Percentiles rank a stretch among this genome's conserved stretches.
Evolutionary conservation across 169 alveolate genomes (phyloP).

Genomic region (Hepatocystis sp.): DNA sequence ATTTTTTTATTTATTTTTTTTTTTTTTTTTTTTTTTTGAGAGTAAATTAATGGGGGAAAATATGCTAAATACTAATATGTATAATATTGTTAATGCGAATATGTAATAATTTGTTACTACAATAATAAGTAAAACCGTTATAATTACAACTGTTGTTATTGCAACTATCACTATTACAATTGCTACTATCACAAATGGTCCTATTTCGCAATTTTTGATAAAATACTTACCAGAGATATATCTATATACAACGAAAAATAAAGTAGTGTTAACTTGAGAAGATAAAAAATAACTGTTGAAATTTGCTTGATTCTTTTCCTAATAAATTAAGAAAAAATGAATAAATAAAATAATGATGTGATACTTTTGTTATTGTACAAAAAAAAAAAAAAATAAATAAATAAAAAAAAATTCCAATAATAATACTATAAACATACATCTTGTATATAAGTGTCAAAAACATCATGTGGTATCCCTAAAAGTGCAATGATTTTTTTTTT

Average conservation of each 20-base stretch:
- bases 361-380: neutral
- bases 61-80: no score
- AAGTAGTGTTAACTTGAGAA: conserved; percentile 43
- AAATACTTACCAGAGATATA: conserved; percentile 22
- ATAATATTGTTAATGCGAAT: no score
- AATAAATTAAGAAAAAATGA: neutral
- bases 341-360: conserved; percentile 1
- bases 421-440: conserved; percentile 14
- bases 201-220: no score
- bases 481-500: conserved; percentile 35
- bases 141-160: no score
- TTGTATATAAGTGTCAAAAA: conserved; percentile 18
- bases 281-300: conserved; percentile 38
- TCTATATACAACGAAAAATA: conserved; percentile 43
- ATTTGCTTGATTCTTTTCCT: conserved; percentile 47
- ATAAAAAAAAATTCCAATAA: neutral
- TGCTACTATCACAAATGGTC: no score
- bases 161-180: no score
- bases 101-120: no score
- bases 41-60: no score
- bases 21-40: conserved; percentile 6
- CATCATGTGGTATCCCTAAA: conserved; percentile 42
- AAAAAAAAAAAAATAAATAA: conserved; percentile 9
- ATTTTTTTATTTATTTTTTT: neutral
- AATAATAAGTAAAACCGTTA: no score